Evolutionary conservation across 2,329 filamentous ascomycete species (phyloP).

Genomic region (Colletotrichum caudatum): DNA sequence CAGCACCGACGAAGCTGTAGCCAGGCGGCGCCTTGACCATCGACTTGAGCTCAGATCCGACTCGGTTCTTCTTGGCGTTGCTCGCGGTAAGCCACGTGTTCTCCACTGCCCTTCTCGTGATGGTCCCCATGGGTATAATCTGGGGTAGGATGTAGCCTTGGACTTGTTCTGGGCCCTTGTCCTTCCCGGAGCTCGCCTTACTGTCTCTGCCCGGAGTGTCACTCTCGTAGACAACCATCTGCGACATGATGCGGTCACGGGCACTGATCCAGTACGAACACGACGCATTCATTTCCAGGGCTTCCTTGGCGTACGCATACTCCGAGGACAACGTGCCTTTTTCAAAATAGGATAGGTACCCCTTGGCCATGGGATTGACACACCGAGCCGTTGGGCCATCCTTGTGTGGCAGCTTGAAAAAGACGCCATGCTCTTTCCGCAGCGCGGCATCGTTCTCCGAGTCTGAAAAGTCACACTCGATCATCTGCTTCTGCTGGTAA

Average conservation of each 20-base stretch:
- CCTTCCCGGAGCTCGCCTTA: constrained; percentile 39
- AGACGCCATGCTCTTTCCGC: constrained; percentile 73
- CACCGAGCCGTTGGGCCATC: constrained; percentile 90
- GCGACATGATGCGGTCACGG: constrained; percentile 90
- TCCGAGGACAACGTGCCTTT: constrained; percentile 88
- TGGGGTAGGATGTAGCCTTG: constrained; percentile 93
- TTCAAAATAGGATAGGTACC: constrained; percentile 92
- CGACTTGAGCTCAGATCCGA: constrained; percentile 95
- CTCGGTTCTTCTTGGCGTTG: constrained; percentile 95
- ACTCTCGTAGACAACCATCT: constrained; percentile 90
- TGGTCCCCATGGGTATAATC: constrained; percentile 97
- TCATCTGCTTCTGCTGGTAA: constrained; percentile 79
- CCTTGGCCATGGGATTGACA: constrained; percentile 88
- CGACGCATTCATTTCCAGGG: constrained; percentile 97
- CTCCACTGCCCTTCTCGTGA: constrained; percentile 93
- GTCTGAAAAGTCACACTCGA: constrained; percentile 79
- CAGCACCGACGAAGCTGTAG: constrained; percentile 94
- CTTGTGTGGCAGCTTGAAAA: constrained; percentile 97
- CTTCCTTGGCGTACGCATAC: constrained; percentile 91
- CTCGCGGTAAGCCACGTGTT: constrained; percentile 99
- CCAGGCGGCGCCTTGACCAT: constrained; percentile 94
- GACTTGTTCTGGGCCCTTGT: constrained; percentile 41
- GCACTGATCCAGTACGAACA: constrained; percentile 99
- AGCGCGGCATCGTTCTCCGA: constrained; percentile 74
- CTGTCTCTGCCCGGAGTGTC: constrained; percentile 57